Evolutionary conservation across 306 rosid species (phyloP), one percentile per base, ranked within the genome.

Genomic region (Potentilla sterilis): DNA sequence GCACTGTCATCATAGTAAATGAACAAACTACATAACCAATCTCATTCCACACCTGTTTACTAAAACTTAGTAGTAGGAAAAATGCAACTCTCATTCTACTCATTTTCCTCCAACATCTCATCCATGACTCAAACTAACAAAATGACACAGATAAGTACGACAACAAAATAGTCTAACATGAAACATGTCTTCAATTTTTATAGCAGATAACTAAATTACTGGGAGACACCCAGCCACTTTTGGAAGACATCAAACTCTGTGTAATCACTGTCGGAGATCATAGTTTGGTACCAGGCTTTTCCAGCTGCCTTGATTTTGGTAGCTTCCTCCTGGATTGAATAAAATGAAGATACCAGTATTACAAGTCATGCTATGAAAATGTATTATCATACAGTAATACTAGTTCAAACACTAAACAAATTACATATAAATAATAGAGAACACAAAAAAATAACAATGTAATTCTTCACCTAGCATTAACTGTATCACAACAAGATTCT

Each of bases 191-290:
- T 70, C 4, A 63, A 21, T 21, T 28, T 52, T 49, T 5, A 70
- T 64, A 51, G 67, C 38, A 70, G 41, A 68, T 67, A 61, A 40
- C 38, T 28, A 78, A 67, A 72, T 83, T 72, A 93, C 92, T 93
- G 96, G 16, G 98, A 88, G 1, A 89, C 91, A 9, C 92, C 88
- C 21, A 93, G 73, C 97, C 98, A 93, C 87, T 93, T 93, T 6
- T 94, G 44, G 70, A 93, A 93, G 78, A 79, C 81, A 7, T 93
- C 98, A 0, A 93, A 93, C 69, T 93, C 96, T 4, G 96, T 79
- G 77, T 93, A 93, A 74, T 93, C 97, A 4, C 90, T 85, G 52
- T 93, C 98, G 0, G 98, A 91, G 46, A 91, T 89, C 98, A 93
- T 93, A 11, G 96, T 91, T 42, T 88, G 83, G 49, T 85, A 91